Evolutionary conservation across 495 filamentous ascomycete species (phyloP).

Genomic region (Talaromyces thailandensis): DNA sequence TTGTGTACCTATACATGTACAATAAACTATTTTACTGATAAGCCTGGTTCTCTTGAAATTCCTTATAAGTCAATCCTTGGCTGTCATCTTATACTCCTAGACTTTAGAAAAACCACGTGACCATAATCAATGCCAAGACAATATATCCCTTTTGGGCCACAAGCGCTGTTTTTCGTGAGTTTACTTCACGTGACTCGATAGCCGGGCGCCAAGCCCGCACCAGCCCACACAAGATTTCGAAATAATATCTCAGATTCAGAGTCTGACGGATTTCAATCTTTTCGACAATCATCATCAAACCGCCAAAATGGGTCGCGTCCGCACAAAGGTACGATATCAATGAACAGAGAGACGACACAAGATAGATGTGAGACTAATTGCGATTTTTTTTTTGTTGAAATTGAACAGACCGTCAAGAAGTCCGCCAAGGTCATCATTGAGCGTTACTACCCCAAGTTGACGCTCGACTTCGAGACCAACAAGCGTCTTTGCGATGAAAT

Average conservation of each 20-base stretch:
- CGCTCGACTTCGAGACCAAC: slow-evolving; percentile 99
- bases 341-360: slow-evolving; percentile 12
- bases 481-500: slow-evolving; percentile 99
- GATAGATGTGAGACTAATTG: background rate
- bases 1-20: slow-evolving; percentile 2
- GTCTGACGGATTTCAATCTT: background rate
- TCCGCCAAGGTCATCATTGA: slow-evolving; percentile 99
- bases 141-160: background rate
- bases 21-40: background rate
- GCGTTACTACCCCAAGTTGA: slow-evolving; percentile 96
- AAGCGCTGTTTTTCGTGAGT: background rate
- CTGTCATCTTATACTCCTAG: background rate
- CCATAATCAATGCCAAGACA: background rate
- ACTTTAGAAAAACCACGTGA: background rate
- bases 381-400: background rate
- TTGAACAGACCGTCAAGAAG: slow-evolving; percentile 85
- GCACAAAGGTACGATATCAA: slow-evolving; percentile 62
- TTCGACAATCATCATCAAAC: slow-evolving; percentile 21
- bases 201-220: slow-evolving; percentile 1
- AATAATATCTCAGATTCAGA: background rate
- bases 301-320: slow-evolving; percentile 93
- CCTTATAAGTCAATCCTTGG: background rate
- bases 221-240: slow-evolving; percentile 1
- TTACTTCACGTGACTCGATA: background rate
- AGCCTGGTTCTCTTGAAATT: background rate